phyloP scores from a whole-genome alignment of 2,329 filamentous ascomycete species.

The Phyllosticta ampelicida region DNA sequence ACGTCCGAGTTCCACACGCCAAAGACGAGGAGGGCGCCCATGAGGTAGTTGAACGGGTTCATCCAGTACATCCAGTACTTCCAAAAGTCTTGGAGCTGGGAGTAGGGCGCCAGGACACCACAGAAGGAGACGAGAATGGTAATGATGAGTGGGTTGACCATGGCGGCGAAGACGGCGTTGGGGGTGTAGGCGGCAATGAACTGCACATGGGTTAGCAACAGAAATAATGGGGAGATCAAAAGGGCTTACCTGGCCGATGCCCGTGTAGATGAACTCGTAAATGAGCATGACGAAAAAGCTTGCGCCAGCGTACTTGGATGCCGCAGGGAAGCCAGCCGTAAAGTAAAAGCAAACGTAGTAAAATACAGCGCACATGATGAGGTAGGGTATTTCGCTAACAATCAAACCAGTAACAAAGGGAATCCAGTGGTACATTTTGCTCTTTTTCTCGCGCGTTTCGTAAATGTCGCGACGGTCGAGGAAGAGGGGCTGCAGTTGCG shows the following conservation, averaged over 20 bases:
- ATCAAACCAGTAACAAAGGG: conserved; percentile 17
- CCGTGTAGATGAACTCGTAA: conserved; percentile 46
- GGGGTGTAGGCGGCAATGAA: conserved; percentile 39
- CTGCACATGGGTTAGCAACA: background rate
- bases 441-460: conserved; percentile 11
- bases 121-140: conserved; percentile 22
- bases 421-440: conserved; percentile 11
- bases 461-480: conserved; percentile 26
- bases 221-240: accelerated
- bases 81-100: conserved; percentile 25
- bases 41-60: conserved; percentile 35
- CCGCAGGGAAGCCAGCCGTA: conserved; percentile 32
- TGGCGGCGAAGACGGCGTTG: conserved; percentile 36
- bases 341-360: conserved; percentile 35
- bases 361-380: conserved; percentile 34
- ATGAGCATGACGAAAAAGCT: conserved; percentile 30
- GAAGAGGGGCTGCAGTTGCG: conserved; percentile 33
- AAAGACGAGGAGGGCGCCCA: conserved; percentile 30
- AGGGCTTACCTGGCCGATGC: conserved; percentile 39
- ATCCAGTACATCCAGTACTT: conserved; percentile 31
- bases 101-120: conserved; percentile 26
- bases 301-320: conserved; percentile 39
- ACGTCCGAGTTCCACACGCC: conserved; percentile 33
- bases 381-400: conserved; percentile 39
- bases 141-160: conserved; percentile 31